These are phyloP conservation scores for Escallonia herrerae DNA, from an alignment of 129 eudicot species.

Conservation along the genomic window DNA sequence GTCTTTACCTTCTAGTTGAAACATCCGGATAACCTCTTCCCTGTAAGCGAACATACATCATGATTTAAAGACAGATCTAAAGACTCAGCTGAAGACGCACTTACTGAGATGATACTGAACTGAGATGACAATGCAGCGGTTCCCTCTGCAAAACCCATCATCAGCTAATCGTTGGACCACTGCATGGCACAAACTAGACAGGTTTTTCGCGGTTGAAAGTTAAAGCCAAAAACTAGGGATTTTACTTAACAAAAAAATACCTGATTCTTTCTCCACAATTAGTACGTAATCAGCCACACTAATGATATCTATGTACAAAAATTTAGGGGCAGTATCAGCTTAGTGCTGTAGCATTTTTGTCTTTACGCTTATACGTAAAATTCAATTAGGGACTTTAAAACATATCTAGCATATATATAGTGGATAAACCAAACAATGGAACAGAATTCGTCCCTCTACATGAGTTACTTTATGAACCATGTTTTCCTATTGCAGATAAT, in stretches of 20 bases:
- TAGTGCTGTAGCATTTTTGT: not conserved
- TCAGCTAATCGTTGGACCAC: constrained; percentile 86
- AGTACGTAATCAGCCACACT: constrained; percentile 83
- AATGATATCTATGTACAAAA: constrained; percentile 45
- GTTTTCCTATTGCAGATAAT: too few relatives aligned
- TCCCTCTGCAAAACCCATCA: constrained; percentile 68
- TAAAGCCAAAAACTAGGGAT: constrained; percentile 3
- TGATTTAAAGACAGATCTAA: constrained; percentile 8
- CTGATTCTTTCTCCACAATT: constrained; percentile 98
- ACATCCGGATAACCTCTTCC: constrained; percentile 98
- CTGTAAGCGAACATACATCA: constrained; percentile 35
- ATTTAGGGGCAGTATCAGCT: constrained; percentile 13
- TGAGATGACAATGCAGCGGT: constrained; percentile 87
- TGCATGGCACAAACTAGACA: constrained; percentile 20
- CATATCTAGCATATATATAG: constrained; percentile 2
- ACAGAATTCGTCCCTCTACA: too few relatives aligned
- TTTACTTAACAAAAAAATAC: constrained; percentile 27
- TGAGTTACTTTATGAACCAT: too few relatives aligned
- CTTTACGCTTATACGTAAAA: not conserved
- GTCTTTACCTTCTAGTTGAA: constrained; percentile 80
- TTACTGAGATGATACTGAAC: constrained; percentile 93
- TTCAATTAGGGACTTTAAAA: constrained; percentile 2
- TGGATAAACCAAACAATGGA: not conserved
- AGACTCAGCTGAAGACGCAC: constrained; percentile 14
- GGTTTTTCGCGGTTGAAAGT: not conserved